Evolutionary conservation across 306 rosid species (phyloP).

Genomic region (Styphnolobium japonicum): DNA sequence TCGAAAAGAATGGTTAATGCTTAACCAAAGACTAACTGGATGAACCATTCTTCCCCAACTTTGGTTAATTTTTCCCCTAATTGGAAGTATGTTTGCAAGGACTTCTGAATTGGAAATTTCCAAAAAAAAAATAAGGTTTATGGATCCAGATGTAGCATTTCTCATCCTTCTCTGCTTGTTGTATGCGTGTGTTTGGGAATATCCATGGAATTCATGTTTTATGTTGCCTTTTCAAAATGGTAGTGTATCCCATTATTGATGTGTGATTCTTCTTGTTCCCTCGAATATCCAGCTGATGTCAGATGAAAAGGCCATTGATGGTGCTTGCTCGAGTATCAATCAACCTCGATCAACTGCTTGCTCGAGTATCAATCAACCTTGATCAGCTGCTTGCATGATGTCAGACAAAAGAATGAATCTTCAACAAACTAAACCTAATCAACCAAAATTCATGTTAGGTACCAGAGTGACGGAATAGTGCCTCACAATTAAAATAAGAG

Average conservation of each 20-base stretch:
- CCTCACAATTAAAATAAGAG: too few relatives aligned
- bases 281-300: constrained; percentile 36
- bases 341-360: constrained; percentile 19
- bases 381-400: constrained; percentile 7
- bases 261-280: not conserved
- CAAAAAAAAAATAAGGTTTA: not conserved
- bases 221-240: not conserved
- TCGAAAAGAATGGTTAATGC: not conserved
- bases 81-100: not conserved
- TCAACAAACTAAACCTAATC: not conserved
- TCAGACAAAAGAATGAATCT: constrained; percentile 24
- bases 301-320: constrained; percentile 23
- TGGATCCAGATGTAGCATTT: constrained; percentile 2
- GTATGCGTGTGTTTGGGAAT: not conserved
- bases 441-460: constrained; percentile 11
- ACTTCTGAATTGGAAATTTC: not conserved
- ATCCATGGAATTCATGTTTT: not conserved
- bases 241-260: not conserved
- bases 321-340: not conserved
- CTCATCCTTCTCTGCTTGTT: not conserved
- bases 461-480: too few relatives aligned
- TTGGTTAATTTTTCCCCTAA: not conserved
- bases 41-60: not conserved
- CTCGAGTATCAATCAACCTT: constrained; percentile 9
- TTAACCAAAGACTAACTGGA: not conserved